Percentiles rank a stretch among this genome's conserved stretches.
Conservation (phyloP, 2,329 filamentous ascomycete genomes). For the Cytospora piceicola region DNA sequence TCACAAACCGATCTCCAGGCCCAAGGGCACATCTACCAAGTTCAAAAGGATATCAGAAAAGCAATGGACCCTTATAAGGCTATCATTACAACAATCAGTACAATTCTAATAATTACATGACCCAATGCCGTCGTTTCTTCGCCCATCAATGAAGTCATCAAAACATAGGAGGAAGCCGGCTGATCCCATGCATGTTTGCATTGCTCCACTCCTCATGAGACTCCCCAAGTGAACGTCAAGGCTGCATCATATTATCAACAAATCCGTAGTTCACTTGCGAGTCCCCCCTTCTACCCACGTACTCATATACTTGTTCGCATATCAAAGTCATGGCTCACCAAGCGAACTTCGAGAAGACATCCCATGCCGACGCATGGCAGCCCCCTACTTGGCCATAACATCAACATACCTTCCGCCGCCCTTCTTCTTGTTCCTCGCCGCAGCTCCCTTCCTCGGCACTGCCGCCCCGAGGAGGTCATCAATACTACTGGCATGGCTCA, state of each 20-base stretch:
- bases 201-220: slow-evolving; percentile 22
- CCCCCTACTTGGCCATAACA: slow-evolving; percentile 77
- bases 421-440: slow-evolving; percentile 73
- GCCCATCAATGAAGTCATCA: slow-evolving; percentile 1
- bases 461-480: slow-evolving; percentile 86
- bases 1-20: too few relatives aligned
- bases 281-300: not conserved
- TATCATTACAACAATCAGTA: slow-evolving; percentile 24
- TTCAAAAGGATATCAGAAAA: not conserved
- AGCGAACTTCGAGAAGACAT: not conserved
- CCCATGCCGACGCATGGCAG: not conserved
- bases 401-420: slow-evolving; percentile 83
- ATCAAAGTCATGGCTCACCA: not conserved
- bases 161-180: slow-evolving; percentile 1
- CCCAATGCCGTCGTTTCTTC: not conserved
- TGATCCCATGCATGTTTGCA: slow-evolving; percentile 15
- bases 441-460: slow-evolving; percentile 66
- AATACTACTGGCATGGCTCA: slow-evolving; percentile 92
- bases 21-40: not conserved
- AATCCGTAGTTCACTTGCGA: not conserved
- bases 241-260: not conserved
- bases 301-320: not conserved
- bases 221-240: slow-evolving; percentile 29
- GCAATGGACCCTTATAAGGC: not conserved
- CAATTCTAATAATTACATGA: slow-evolving; percentile 23